Evolutionary conservation across 225 moss, liverwort and hornwort species (phyloP), one percentile per base, ranked within the genome.

Genomic region (Physcomitrium patens): DNA sequence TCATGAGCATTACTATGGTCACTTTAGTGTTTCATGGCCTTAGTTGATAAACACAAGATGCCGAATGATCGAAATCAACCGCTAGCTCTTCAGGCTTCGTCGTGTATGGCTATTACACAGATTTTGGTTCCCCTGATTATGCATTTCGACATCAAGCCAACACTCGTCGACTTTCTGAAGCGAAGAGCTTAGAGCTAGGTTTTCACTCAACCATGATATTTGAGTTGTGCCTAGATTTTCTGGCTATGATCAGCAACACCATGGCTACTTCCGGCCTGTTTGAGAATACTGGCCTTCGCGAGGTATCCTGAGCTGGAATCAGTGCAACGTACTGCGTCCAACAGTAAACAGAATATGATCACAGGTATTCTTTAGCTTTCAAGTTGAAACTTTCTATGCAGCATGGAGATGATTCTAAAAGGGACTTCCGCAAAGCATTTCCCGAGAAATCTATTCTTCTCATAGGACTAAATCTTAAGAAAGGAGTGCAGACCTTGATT

Each of bases 221-320:
- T 9, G 79, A 73, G 61, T 55, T 81, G 48, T 81, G 76, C 72
- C 73, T 76, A 50, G 84, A 81, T 66, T 43, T 80, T 27, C 71
- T 64, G 50, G 75, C 78, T 22, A 83, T 47, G 19, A 65, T 72
- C 41, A 81, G 68, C 75, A 82, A 14, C 90, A 67, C 22, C 90
- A 83, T 8, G 93, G 90, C 15, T 90, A 89, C 63, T 79, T 86
- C 72, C 75, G 81, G 93, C 88, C 74, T 90, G 91, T 73, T 89
- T 93, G 15, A 93, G 76, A 66, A 93, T 91, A 37, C 83, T 95
- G 5, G 93, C 90, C 83, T 95, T 93, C n/a, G 84, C 90, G 78
- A 87, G 85, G 46, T 93, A 95, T 27, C 88, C 85, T 42, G 82
- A 82, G 71, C 83, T 86, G 26, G 89, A 85, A 65, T 85, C 84